Evolutionary conservation across 2,329 filamentous ascomycete species (phyloP).

Genomic region (Exophiala bonariae): DNA sequence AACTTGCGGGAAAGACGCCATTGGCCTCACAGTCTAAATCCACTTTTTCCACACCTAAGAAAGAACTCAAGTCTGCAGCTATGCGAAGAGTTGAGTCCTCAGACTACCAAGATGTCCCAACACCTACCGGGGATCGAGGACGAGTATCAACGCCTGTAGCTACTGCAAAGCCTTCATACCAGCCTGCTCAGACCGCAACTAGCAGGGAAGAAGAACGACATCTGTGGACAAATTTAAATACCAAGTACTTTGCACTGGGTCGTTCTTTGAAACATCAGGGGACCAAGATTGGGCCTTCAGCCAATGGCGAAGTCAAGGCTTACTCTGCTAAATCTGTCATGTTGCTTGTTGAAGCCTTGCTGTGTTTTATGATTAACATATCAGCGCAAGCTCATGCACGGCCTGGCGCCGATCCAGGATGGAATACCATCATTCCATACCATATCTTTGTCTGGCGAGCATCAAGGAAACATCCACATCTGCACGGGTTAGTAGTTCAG

Average conservation of each 20-base stretch:
- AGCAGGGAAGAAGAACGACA: conserved; percentile 36
- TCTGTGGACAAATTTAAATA: conserved; percentile 44
- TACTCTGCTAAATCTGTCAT: conserved; percentile 18
- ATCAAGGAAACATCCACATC: conserved; percentile 38
- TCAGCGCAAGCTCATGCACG: conserved; percentile 43
- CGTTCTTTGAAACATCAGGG: conserved; percentile 48
- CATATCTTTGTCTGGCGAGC: conserved; percentile 45
- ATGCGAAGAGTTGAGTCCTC: conserved; percentile 42
- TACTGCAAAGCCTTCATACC: conserved; percentile 22
- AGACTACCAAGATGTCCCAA: conserved; percentile 38
- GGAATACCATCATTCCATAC: conserved; percentile 49
- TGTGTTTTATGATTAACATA: conserved; percentile 50
- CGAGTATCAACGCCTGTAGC: conserved; percentile 31
- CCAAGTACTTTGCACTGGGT: conserved; percentile 43
- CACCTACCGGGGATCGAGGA: conserved; percentile 33
- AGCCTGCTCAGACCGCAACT: conserved; percentile 26
- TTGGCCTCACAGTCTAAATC: conserved; percentile 26
- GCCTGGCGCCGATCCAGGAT: conserved; percentile 38
- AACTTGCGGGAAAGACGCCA: conserved; percentile 36
- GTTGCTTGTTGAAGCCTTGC: conserved; percentile 41
- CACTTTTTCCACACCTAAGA: conserved; percentile 43
- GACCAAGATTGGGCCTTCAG: conserved; percentile 17
- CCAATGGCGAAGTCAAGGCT: conserved; percentile 35
- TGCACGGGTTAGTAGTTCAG: conserved; percentile 46
- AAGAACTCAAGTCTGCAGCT: conserved; percentile 37